A percentile compares a stretch with the other conserved stretches of the same genome.
Conservation (phyloP, 2,329 filamentous ascomycete genomes). For the Beauveria rudraprayagi region DNA sequence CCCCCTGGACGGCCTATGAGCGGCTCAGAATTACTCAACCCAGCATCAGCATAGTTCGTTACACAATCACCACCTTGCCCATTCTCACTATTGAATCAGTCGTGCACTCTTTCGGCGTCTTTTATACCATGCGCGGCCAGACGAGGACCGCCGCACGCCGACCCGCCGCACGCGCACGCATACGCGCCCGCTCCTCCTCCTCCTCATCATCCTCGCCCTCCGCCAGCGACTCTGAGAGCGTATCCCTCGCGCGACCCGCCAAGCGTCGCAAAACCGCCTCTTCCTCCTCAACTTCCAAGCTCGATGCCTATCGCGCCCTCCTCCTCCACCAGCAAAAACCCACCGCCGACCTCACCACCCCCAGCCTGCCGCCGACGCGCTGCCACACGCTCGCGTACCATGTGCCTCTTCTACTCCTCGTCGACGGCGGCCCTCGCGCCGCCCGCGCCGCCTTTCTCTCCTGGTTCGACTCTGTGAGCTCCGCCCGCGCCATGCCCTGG, state of each 20-base stretch:
- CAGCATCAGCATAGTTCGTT: no score
- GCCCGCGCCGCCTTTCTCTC: constrained; percentile 33
- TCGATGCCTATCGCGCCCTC: not conserved
- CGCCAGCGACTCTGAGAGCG: not conserved
- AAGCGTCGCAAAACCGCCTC: constrained; percentile 9
- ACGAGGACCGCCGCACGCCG: not conserved
- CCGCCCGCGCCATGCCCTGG: constrained; percentile 48
- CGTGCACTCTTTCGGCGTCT: no score
- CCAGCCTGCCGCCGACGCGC: constrained; percentile 13
- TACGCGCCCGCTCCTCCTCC: not conserved
- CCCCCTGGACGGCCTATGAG: not conserved
- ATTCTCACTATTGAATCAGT: not conserved
- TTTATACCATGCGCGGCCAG: not conserved
- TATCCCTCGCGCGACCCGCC: not conserved
- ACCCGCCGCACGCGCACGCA: not conserved
- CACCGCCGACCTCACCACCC: not conserved
- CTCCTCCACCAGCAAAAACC: not conserved
- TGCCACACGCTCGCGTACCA: constrained; percentile 39
- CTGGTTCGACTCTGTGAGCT: constrained; percentile 44
- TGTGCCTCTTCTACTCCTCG: constrained; percentile 36
- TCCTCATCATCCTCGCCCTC: not conserved
- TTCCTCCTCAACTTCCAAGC: not conserved
- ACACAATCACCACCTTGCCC: not conserved
- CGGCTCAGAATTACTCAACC: not conserved
- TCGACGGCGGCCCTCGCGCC: constrained; percentile 23